Percentiles rank a stretch among this genome's conserved stretches.
Conservation (phyloP, 495 filamentous ascomycete species). For the Neurospora sp. region DNA sequence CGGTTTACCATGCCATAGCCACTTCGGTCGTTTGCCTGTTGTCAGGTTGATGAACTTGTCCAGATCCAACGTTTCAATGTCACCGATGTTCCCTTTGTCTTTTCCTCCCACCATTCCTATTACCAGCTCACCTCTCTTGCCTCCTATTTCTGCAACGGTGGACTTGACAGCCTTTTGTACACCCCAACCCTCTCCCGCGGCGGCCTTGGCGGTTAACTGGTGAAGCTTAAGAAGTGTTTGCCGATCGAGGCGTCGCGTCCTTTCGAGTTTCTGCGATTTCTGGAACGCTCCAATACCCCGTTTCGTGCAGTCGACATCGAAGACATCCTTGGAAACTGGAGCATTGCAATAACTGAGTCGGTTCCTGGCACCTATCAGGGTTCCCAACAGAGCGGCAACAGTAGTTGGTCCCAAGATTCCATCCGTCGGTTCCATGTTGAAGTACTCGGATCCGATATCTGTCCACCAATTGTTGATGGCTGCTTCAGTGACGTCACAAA, state of each 20-base stretch:
- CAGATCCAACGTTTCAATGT: constrained; percentile 83
- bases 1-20: constrained; percentile 87
- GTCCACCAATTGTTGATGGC: constrained; percentile 95
- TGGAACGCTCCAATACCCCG: constrained; percentile 81
- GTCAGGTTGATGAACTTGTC: constrained; percentile 70
- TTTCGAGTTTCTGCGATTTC: constrained; percentile 70
- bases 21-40: constrained; percentile 74
- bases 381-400: constrained; percentile 77
- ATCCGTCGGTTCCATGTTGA: constrained; percentile 84
- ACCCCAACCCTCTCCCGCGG: constrained; percentile 60
- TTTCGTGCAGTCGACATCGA: constrained; percentile 73
- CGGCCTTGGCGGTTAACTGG: constrained; percentile 74
- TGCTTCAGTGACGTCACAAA: constrained; percentile 87
- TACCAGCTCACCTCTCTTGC: constrained; percentile 90
- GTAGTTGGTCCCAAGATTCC: constrained; percentile 87
- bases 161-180: constrained; percentile 88
- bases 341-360: constrained; percentile 69
- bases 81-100: constrained; percentile 81
- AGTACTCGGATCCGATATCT: constrained; percentile 81
- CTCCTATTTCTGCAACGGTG: constrained; percentile 85
- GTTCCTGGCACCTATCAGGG: constrained; percentile 82
- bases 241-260: constrained; percentile 69
- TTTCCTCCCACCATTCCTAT: constrained; percentile 85
- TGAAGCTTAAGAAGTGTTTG: constrained; percentile 75
- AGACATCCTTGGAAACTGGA: constrained; percentile 83